phyloP scores from a whole-genome alignment of 306 rosid species.

The Parietaria judaica region DNA sequence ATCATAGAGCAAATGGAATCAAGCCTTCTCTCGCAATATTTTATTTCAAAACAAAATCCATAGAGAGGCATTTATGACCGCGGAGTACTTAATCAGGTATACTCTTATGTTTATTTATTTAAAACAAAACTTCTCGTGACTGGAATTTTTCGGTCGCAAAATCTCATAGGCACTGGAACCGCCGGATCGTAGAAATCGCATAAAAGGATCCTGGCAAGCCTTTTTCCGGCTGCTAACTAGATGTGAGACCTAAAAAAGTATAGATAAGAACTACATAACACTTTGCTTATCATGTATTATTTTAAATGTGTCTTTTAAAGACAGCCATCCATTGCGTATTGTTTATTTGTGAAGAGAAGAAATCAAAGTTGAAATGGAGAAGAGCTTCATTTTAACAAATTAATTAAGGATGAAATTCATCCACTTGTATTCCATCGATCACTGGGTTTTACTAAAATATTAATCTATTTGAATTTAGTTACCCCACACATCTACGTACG shows the following conservation, averaged over 20 bases:
- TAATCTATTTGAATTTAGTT: background rate
- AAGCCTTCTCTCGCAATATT: too few relatives aligned
- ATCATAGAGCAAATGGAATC: too few relatives aligned
- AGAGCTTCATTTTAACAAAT: background rate
- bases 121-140: too few relatives aligned
- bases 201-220: too few relatives aligned
- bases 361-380: background rate
- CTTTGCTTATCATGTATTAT: background rate
- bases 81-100: too few relatives aligned
- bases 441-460: background rate
- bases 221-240: background rate
- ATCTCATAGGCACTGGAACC: too few relatives aligned
- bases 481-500: background rate
- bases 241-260: slow-evolving; percentile 2
- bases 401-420: background rate
- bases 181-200: too few relatives aligned
- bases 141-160: too few relatives aligned
- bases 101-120: too few relatives aligned
- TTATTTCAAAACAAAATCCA: too few relatives aligned
- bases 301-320: background rate
- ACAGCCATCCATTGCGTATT: background rate
- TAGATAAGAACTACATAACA: background rate
- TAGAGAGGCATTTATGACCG: too few relatives aligned
- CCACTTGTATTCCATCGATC: slow-evolving; percentile 14
- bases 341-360: background rate